Base-by-base conservation (phyloP, 805 yeast genomes). In the Candida xyloterini region DNA sequence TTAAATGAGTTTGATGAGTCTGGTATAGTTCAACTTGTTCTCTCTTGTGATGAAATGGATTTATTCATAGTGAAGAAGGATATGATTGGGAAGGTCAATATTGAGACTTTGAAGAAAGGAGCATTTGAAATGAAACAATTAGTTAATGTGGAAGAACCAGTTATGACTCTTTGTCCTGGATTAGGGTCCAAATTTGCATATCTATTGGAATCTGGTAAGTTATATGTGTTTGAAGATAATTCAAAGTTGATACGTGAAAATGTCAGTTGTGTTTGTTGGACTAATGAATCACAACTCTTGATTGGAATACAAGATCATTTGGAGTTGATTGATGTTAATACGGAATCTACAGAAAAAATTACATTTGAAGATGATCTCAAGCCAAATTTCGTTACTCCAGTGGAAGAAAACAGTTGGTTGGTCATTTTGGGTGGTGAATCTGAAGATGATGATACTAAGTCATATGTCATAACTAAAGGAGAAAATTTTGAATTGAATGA, bases 41-140 rank as follows among this genome's bases (percentile, higher is more conserved):
- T 59, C 8, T 56, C 43, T 30, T 27, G 55, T 9, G 47, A 53
- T 32, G 59, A 56, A 30, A 26, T 47, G 2, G 21, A 29, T 4
- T 35, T 59, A 3, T 36, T 53, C 15, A 15, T 51, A 1, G 49
- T 53, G 10, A 38, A 39, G 33, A 30, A 26, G 10, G 47, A 48
- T 7, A 27, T 27, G 4, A 26, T 47, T 10, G 39, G 42, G 5
- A 35, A 15, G 8, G 33, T 31, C 15, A n/a, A 25, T 9, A 7
- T 33, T 11, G 10, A n/a, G n/a, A 30, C 11, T 18, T 13, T 39
- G 25, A 28, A 24, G 13, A 9, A 11, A 40, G 27, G 46, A 29
- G 6, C 13, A 10, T 23, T 35, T 40, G 16, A 30, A 21, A 14
- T 10, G 30, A 3, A 44, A 9, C 11, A 14, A 6, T 13, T 45